Percentiles rank a stretch among this genome's conserved stretches.
These are phyloP conservation scores for Lactarius tabidus DNA, from an alignment of 768 basidiomycete genomes.

Conservation along the genomic window DNA sequence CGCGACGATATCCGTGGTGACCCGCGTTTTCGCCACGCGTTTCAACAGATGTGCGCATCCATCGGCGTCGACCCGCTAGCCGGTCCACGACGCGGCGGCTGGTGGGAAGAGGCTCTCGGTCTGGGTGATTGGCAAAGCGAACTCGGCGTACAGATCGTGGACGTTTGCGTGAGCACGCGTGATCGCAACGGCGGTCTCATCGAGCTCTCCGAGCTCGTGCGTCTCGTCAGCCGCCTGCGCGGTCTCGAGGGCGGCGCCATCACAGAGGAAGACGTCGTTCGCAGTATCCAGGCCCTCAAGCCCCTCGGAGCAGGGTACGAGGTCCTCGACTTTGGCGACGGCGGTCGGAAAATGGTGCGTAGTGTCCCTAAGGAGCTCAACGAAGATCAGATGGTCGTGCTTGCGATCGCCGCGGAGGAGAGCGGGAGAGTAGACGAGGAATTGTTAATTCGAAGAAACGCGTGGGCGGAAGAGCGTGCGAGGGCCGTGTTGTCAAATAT, in stretches of 20 bases:
- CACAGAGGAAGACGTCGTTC: slow-evolving; percentile 79
- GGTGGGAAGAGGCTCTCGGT: slow-evolving; percentile 88
- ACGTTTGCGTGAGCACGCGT: slow-evolving; percentile 83
- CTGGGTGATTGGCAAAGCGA: slow-evolving; percentile 96
- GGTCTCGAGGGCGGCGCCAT: slow-evolving; percentile 64
- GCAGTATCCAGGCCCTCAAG: slow-evolving; percentile 81
- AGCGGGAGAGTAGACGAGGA: slow-evolving; percentile 70
- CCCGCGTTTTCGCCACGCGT: slow-evolving; percentile 84
- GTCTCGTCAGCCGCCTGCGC: slow-evolving; percentile 72
- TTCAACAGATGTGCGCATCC: slow-evolving; percentile 93
- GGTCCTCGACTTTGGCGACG: slow-evolving; percentile 65
- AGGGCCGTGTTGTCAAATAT: slow-evolving; percentile 82
- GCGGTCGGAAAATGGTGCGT: slow-evolving; percentile 68
- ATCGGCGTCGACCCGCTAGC: slow-evolving; percentile 95
- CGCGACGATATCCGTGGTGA: slow-evolving; percentile 79
- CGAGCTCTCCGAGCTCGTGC: slow-evolving; percentile 78
- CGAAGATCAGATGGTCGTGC: slow-evolving; percentile 79
- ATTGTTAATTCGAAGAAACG: slow-evolving; percentile 52
- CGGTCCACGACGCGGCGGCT: slow-evolving; percentile 78
- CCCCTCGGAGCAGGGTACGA: slow-evolving; percentile 92
- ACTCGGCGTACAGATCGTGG: slow-evolving; percentile 92
- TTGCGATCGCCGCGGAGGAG: slow-evolving; percentile 65
- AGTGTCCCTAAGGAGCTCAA: slow-evolving; percentile 90
- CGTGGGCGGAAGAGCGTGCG: slow-evolving; percentile 79
- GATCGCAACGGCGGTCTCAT: slow-evolving; percentile 92